phyloP scores from a whole-genome alignment of 441 rosid genomes.

The Theobroma grandiflorum region DNA sequence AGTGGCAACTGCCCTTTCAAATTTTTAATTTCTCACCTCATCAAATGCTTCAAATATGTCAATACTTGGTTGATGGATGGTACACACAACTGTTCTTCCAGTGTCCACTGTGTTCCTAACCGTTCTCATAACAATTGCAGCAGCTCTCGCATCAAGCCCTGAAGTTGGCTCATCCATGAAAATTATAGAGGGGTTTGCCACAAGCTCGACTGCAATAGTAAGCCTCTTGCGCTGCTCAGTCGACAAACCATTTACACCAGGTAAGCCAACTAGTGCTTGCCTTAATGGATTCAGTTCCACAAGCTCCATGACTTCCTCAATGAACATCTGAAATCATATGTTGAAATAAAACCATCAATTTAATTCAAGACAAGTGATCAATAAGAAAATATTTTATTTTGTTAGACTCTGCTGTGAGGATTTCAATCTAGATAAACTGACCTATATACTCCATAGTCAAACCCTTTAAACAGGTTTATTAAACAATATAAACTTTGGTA shows the following conservation, averaged over 20 bases:
- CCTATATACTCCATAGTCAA: not conserved
- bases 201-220: slow-evolving; percentile 82
- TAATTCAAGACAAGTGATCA: not conserved
- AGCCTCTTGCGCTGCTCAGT: slow-evolving; percentile 84
- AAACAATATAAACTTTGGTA: not conserved
- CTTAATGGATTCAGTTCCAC: slow-evolving; percentile 63
- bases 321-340: slow-evolving; percentile 48
- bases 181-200: slow-evolving; percentile 82
- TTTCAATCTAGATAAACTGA: not conserved
- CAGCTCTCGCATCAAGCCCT: slow-evolving; percentile 85
- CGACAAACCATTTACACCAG: slow-evolving; percentile 81
- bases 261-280: slow-evolving; percentile 70
- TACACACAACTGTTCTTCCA: slow-evolving; percentile 85
- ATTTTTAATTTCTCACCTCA: slow-evolving; percentile 49
- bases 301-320: slow-evolving; percentile 82
- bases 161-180: slow-evolving; percentile 93
- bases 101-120: slow-evolving; percentile 88
- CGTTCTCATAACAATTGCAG: slow-evolving; percentile 87
- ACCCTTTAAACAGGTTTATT: no score
- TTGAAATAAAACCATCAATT: slow-evolving; percentile 9
- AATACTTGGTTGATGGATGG: slow-evolving; percentile 90
- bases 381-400: not conserved
- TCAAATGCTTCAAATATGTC: slow-evolving; percentile 87
- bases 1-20: no score
- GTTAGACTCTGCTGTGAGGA: not conserved